Base-by-base conservation (phyloP, 2,329 filamentous ascomycete genomes). In the Fusarium sterilihyphosum region DNA sequence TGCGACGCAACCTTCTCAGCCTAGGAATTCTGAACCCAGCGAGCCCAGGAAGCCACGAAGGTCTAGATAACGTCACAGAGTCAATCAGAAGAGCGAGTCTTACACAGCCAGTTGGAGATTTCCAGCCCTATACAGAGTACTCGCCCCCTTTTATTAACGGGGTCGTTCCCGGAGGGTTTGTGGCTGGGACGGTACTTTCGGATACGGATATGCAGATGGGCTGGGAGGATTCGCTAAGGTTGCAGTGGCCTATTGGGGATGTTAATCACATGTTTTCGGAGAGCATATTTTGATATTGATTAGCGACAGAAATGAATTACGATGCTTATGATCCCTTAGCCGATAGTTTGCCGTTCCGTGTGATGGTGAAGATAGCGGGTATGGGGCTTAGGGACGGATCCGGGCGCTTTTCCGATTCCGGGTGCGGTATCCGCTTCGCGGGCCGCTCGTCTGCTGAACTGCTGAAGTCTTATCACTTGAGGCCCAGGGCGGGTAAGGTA, bases 221-320 rank as follows among this genome's bases (percentile, higher is more conserved):
- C 4, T 73, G 70, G 70, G 58, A 70, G n/a, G 70, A 73, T 37
- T 66, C 70, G 12, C 29, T 73, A 16, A 44, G 65, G 3, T 41
- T 73, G 8, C 70, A 73, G 26, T 73, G 70, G 70, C 70, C 70
- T 6, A 60, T 73, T 16, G 70, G 70, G 2, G 70, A 73, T 29
- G 70, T 73, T 8, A 73, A 70, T 18, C 70, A 73, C 38, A 73
- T 73, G 70, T 73, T 73, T 47, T 66, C 70, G 5, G 70, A 73
- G 46, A 66, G 46, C 22, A 74, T 66, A 3, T 72, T 72, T 57
- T 56, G 52, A 56, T 40, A 7, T 6, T n/a, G 8, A 2, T 40
- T 62, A 73, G 60, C n/a, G 11, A 10, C 18, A 33, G 12, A 3
- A 18, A 41, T 46, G 18, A 59, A 29, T 47, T 43, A 33, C 7